phyloP scores from a whole-genome alignment of 2,329 filamentous ascomycete species.

The Diaporthe sp. region DNA sequence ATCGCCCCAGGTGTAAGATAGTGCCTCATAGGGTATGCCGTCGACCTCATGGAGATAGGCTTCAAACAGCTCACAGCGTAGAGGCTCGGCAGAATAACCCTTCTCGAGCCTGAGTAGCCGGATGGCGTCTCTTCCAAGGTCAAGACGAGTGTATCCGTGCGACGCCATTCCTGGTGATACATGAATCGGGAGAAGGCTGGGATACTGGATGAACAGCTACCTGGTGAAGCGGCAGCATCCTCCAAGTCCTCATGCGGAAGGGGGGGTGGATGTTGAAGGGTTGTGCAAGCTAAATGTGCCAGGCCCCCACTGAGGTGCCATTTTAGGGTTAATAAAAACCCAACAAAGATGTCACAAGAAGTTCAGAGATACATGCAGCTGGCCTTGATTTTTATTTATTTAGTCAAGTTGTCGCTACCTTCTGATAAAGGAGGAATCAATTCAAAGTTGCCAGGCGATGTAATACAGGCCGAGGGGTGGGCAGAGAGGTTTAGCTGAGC shows the following conservation, averaged over 20 bases:
- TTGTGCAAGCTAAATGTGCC: not conserved
- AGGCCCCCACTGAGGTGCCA: not conserved
- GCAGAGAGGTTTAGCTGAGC: too few species aligned
- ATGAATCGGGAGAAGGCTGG: too few species aligned
- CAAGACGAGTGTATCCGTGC: conserved; percentile 3
- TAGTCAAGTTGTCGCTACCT: too few species aligned
- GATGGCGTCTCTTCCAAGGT: conserved; percentile 18
- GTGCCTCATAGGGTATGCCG: conserved; percentile 20
- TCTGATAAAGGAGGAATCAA: too few species aligned
- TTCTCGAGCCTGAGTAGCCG: conserved; percentile 15
- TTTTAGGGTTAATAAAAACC: not conserved
- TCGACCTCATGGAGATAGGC: conserved; percentile 11
- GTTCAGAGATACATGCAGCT: too few species aligned
- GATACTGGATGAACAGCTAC: too few species aligned
- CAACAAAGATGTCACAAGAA: too few species aligned
- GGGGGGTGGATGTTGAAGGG: too few species aligned
- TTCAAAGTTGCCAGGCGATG: too few species aligned
- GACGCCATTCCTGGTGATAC: not conserved
- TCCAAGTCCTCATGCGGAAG: not conserved
- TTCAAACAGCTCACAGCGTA: conserved; percentile 29
- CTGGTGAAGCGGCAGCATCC: not conserved
- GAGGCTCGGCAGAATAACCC: not conserved
- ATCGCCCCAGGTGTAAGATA: conserved; percentile 33
- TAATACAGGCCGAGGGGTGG: too few species aligned
- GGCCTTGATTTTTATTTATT: too few species aligned